Conservation (phyloP, 345 rosid species). For the Noccaea bulbosa region DNA sequence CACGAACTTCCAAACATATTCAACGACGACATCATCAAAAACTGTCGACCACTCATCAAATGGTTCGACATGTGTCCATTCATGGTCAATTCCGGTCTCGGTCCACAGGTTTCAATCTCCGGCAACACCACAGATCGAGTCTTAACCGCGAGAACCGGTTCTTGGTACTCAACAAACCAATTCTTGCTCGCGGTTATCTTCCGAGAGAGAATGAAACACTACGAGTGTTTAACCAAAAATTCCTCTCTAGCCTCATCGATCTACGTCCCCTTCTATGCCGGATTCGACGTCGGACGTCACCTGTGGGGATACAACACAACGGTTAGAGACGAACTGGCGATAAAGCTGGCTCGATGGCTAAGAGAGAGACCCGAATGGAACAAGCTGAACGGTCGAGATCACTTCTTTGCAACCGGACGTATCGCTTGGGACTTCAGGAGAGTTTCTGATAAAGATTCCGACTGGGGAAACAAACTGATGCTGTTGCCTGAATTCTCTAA, state of each 20-base stretch:
- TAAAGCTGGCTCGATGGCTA: slow-evolving; percentile 47
- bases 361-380: slow-evolving; percentile 49
- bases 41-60: slow-evolving; percentile 44
- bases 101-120: slow-evolving; percentile 40
- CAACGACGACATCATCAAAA: slow-evolving; percentile 46
- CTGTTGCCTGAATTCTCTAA: slow-evolving; percentile 42
- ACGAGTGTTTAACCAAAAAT: slow-evolving; percentile 51
- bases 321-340: slow-evolving; percentile 45
- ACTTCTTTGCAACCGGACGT: slow-evolving; percentile 55
- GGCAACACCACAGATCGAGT: slow-evolving; percentile 7
- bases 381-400: slow-evolving; percentile 50
- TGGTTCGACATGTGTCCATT: slow-evolving; percentile 46
- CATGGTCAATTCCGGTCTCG: slow-evolving; percentile 48
- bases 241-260: slow-evolving; percentile 53
- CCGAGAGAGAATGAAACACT: slow-evolving; percentile 50
- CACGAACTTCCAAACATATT: slow-evolving; percentile 47
- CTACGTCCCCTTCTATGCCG: slow-evolving; percentile 52
- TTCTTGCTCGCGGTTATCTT: slow-evolving; percentile 52
- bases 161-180: slow-evolving; percentile 52
- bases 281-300: slow-evolving; percentile 51
- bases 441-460: slow-evolving; percentile 23
- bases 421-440: slow-evolving; percentile 51
- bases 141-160: slow-evolving; percentile 32
- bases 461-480: slow-evolving; percentile 58
- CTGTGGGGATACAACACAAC: slow-evolving; percentile 48